Evolutionary conservation across 2,329 filamentous ascomycete species (phyloP).

Genomic region (Ophiocordyceps australis): DNA sequence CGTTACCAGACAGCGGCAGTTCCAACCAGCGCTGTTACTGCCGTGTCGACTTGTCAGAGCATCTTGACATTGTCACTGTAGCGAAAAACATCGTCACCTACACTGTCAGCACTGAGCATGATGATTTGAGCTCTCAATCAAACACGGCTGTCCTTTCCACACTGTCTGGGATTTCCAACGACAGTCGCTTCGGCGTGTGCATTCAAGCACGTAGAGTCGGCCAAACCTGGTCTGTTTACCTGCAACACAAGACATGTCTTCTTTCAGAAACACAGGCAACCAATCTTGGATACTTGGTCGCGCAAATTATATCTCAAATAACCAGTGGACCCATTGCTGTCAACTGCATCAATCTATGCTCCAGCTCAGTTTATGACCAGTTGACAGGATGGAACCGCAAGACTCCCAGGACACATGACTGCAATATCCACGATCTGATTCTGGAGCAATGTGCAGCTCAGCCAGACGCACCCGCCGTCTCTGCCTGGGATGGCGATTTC

Average conservation of each 20-base stretch:
- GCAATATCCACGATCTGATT: conserved; percentile 9
- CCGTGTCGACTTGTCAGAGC: neutral
- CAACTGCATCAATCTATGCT: conserved; percentile 1
- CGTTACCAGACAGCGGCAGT: neutral
- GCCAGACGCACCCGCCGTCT: conserved; percentile 5
- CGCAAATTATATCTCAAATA: neutral
- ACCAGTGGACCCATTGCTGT: neutral
- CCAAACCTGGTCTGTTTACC: neutral
- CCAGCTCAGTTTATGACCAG: neutral
- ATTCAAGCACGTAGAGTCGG: neutral
- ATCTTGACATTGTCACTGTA: neutral
- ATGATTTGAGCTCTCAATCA: neutral
- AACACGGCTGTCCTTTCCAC: neutral
- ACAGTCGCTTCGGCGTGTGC: neutral
- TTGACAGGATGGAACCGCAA: neutral
- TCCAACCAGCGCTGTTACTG: neutral
- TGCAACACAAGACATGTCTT: neutral
- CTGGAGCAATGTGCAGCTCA: conserved; percentile 8
- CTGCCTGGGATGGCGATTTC: conserved; percentile 9
- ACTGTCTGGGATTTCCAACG: neutral
- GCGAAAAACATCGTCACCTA: neutral
- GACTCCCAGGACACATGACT: neutral
- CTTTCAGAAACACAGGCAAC: neutral
- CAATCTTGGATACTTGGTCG: neutral
- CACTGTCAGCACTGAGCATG: neutral